Evolutionary conservation across 495 filamentous ascomycete species (phyloP).

Genomic region (Hypomontagnella monticulosa): DNA sequence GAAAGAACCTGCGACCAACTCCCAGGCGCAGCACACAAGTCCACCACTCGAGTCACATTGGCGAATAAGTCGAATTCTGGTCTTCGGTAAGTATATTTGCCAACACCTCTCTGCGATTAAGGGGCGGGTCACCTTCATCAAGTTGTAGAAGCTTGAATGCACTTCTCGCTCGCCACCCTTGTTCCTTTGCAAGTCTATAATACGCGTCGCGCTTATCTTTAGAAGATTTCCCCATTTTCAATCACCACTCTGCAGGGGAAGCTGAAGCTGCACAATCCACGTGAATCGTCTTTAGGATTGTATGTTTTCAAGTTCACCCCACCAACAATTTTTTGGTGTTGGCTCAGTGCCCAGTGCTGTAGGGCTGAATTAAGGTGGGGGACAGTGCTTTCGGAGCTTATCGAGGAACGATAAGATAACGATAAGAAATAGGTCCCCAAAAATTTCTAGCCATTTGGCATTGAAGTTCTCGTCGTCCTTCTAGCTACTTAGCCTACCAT

Average conservation of each 20-base stretch:
- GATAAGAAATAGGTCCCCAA: slow-evolving; percentile 14
- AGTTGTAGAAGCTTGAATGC: slow-evolving; percentile 98
- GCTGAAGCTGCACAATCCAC: background rate
- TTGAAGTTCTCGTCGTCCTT: background rate
- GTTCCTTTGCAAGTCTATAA: slow-evolving; percentile 96
- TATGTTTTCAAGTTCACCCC: slow-evolving; percentile 1
- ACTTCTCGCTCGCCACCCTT: slow-evolving; percentile 95
- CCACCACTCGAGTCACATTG: slow-evolving; percentile 88
- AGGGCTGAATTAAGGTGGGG: slow-evolving; percentile 41
- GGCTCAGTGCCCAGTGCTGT: too few relatives aligned
- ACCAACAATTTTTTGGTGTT: slow-evolving; percentile 19
- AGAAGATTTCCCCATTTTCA: slow-evolving; percentile 91
- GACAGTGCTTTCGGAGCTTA: too few relatives aligned
- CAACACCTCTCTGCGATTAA: background rate
- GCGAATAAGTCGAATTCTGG: slow-evolving; percentile 91
- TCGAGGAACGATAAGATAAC: background rate
- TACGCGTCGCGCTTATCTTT: slow-evolving; percentile 99
- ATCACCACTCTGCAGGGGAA: background rate
- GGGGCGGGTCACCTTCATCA: slow-evolving; percentile 68
- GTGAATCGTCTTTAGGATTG: background rate
- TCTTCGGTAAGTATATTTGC: slow-evolving; percentile 34
- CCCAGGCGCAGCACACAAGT: slow-evolving; percentile 94
- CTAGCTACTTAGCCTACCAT: slow-evolving; percentile 1
- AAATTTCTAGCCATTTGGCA: slow-evolving; percentile 42
- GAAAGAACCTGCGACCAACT: slow-evolving; percentile 98